A percentile compares a stretch with the other conserved stretches of the same genome.
phyloP scores from a whole-genome alignment of 192 early-diverging fungal species.

The Coemansia sp. region DNA sequence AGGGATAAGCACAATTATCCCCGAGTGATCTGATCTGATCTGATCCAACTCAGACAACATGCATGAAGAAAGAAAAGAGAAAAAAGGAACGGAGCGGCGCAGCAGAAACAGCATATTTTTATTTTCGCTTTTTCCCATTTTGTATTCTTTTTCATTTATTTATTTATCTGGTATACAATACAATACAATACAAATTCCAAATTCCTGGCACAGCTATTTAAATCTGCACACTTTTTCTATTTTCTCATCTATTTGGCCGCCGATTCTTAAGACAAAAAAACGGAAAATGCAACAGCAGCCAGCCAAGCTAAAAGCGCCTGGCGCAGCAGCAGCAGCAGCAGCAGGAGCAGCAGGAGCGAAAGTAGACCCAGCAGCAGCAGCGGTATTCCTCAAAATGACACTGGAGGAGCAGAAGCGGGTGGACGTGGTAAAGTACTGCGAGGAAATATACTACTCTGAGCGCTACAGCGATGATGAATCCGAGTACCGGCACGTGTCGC shows the following conservation, averaged over 20 bases:
- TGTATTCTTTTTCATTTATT: background rate
- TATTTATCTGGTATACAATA: background rate
- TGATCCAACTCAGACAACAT: background rate
- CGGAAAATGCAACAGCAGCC: conserved; percentile 30
- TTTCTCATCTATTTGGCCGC: too few species aligned
- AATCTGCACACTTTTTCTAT: too few species aligned
- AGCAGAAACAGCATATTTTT: background rate
- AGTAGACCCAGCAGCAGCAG: conserved; percentile 3
- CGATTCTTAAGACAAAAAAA: too few species aligned
- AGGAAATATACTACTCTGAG: conserved; percentile 48
- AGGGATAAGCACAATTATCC: too few species aligned
- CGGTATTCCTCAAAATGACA: conserved; percentile 14
- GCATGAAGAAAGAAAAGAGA: background rate
- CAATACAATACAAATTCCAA: too few species aligned
- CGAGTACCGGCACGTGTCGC: conserved; percentile 51
- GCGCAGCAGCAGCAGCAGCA: conserved; percentile 1
- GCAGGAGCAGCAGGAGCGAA: background rate
- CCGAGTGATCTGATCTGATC: too few species aligned
- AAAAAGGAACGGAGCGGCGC: conserved; percentile 3
- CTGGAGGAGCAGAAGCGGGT: conserved; percentile 17
- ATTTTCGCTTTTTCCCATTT: background rate
- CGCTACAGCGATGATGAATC: conserved; percentile 50
- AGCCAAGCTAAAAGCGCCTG: conserved; percentile 19
- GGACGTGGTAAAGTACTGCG: conserved; percentile 32
- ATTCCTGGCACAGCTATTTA: too few species aligned